A percentile compares a stretch with the other conserved stretches of the same genome.
Evolutionary conservation across 495 filamentous ascomycete genomes (phyloP).

Genomic region (Aspergillus campestris): DNA sequence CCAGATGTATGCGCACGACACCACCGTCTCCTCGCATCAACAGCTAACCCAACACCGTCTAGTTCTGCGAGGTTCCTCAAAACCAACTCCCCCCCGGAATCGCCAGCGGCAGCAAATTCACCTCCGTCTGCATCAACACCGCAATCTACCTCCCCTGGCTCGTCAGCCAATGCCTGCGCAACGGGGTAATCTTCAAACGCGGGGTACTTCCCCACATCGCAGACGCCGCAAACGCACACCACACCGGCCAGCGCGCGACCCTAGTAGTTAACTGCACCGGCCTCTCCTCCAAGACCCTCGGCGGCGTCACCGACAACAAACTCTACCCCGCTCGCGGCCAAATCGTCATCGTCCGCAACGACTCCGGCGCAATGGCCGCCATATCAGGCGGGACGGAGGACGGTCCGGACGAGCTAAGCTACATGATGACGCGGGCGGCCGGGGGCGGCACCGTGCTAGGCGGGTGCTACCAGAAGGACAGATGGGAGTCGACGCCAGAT

Average conservation of each 20-base stretch:
- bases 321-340: constrained; percentile 79
- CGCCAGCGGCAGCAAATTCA: constrained; percentile 64
- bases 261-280: constrained; percentile 86
- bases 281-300: constrained; percentile 60
- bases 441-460: constrained; percentile 77
- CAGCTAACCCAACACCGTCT: not conserved
- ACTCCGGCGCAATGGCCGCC: constrained; percentile 58
- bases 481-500: constrained; percentile 78
- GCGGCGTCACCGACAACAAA: constrained; percentile 70
- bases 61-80: constrained; percentile 50
- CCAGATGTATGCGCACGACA: constrained; percentile 47
- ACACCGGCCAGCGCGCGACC: constrained; percentile 53
- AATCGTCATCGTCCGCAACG: constrained; percentile 81
- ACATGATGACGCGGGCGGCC: constrained; percentile 85
- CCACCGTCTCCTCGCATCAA: not conserved
- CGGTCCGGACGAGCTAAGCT: constrained; percentile 68
- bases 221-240: constrained; percentile 59
- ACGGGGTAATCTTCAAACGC: constrained; percentile 57
- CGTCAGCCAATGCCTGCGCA: constrained; percentile 60
- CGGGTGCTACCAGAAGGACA: constrained; percentile 74
- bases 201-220: constrained; percentile 58
- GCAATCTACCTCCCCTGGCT: constrained; percentile 84
- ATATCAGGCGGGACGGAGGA: constrained; percentile 68
- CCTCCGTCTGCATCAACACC: constrained; percentile 85
- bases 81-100: constrained; percentile 50